phyloP scores from a whole-genome alignment of 192 early-diverging fungal genomes.

The Linnemannia schmuckeri region DNA sequence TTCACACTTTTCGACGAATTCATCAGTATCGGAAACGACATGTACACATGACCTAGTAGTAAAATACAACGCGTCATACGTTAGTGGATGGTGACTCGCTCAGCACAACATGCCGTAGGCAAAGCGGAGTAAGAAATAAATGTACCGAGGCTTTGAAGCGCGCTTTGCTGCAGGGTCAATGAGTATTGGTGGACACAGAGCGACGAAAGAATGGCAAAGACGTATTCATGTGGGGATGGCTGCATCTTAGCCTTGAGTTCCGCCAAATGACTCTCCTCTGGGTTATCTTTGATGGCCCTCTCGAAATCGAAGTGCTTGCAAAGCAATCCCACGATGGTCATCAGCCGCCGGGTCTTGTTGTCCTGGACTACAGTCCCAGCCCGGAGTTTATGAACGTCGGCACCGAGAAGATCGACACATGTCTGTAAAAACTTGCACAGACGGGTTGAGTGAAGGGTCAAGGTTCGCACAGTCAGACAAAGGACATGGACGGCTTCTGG shows the following conservation, averaged over 20 bases:
- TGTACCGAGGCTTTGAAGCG: conserved; percentile 70
- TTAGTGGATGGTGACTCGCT: not conserved
- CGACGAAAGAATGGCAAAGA: conserved; percentile 16
- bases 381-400: conserved; percentile 66
- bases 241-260: conserved; percentile 37
- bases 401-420: conserved; percentile 31
- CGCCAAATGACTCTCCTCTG: conserved; percentile 40
- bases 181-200: conserved; percentile 38
- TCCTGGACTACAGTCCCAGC: conserved; percentile 60
- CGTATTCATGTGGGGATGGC: conserved; percentile 20
- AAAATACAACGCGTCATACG: not conserved
- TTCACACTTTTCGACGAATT: conserved; percentile 62
- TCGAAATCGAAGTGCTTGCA: conserved; percentile 88
- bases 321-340: conserved; percentile 79
- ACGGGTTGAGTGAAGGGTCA: conserved; percentile 67
- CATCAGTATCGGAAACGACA: conserved; percentile 77
- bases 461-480: conserved; percentile 78
- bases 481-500: conserved; percentile 66
- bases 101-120: not conserved
- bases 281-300: conserved; percentile 16
- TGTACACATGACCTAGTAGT: conserved; percentile 74
- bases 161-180: conserved; percentile 61
- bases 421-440: conserved; percentile 45
- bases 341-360: conserved; percentile 68
- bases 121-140: not conserved